phyloP scores from a whole-genome alignment of 306 rosid species.

The Vigna nakashimae region DNA sequence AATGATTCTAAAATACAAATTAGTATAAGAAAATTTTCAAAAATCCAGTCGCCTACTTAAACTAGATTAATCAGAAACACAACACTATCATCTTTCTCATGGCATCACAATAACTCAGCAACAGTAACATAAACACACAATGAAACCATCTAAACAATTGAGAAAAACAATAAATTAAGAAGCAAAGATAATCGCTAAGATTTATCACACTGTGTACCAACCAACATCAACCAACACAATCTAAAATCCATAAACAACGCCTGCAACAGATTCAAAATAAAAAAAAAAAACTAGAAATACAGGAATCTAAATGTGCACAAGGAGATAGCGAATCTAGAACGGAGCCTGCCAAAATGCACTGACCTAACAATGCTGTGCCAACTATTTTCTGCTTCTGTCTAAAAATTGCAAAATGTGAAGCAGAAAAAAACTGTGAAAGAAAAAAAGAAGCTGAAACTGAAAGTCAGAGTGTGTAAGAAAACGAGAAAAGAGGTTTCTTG shows the following conservation, averaged over 20 bases:
- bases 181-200: not conserved
- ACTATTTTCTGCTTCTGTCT: not conserved
- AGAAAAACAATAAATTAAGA: not conserved
- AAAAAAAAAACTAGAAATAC: not conserved
- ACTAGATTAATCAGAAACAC: slow-evolving; percentile 12
- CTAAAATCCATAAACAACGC: slow-evolving; percentile 12
- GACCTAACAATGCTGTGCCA: slow-evolving; percentile 34
- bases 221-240: not conserved
- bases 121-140: not conserved
- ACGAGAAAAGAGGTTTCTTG: slow-evolving; percentile 14
- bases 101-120: not conserved
- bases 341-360: slow-evolving; percentile 32
- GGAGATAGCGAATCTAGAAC: slow-evolving; percentile 52
- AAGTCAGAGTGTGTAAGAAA: not conserved
- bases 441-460: slow-evolving; percentile 30
- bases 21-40: not conserved
- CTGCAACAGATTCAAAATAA: slow-evolving; percentile 21
- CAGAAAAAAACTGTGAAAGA: not conserved
- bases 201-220: not conserved
- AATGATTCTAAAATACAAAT: slow-evolving; percentile 1
- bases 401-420: slow-evolving; percentile 10
- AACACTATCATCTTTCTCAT: not conserved
- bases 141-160: slow-evolving; percentile 9
- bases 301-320: not conserved
- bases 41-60: not conserved